These are phyloP conservation scores for Marasmius fiardii DNA, from an alignment of 1,284 basidiomycete species.

Conservation along the genomic window DNA sequence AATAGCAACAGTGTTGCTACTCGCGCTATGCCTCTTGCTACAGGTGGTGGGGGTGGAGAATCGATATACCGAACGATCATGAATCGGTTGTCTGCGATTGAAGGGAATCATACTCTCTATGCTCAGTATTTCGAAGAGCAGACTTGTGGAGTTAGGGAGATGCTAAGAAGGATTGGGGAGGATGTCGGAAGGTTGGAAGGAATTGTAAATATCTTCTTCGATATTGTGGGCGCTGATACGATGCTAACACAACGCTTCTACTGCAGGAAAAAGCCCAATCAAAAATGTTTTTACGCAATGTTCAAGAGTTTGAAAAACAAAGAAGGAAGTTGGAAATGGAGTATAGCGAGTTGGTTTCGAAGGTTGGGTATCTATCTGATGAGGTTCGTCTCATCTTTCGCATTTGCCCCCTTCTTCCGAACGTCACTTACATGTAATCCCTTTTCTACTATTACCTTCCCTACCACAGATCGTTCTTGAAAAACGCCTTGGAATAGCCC, in stretches of 20 bases:
- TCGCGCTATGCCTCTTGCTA: constrained; percentile 23
- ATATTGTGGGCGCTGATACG: neutral
- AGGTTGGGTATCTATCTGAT: constrained; percentile 69
- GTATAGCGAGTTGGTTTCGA: constrained; percentile 58
- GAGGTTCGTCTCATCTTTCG: constrained; percentile 48
- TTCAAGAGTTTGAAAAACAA: constrained; percentile 72
- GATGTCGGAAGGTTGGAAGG: constrained; percentile 78
- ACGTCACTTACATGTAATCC: too few relatives aligned
- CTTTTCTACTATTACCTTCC: constrained; percentile 4
- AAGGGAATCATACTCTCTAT: constrained; percentile 86
- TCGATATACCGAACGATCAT: constrained; percentile 97
- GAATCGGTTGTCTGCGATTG: constrained; percentile 85
- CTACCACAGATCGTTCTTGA: constrained; percentile 67
- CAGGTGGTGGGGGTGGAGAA: constrained; percentile 85
- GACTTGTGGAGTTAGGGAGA: constrained; percentile 71
- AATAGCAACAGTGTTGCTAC: constrained; percentile 8
- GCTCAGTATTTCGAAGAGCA: constrained; percentile 92
- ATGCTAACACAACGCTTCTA: neutral
- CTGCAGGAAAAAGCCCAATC: constrained; percentile 64
- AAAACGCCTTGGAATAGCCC: constrained; percentile 80
- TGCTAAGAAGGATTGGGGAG: constrained; percentile 76
- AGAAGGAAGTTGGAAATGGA: constrained; percentile 67
- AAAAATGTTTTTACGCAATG: constrained; percentile 59
- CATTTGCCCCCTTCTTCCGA: neutral
- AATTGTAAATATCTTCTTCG: constrained; percentile 49